Evolutionary conservation across 1,284 basidiomycete genomes (phyloP).

Genomic region (Ustilago tritici): DNA sequence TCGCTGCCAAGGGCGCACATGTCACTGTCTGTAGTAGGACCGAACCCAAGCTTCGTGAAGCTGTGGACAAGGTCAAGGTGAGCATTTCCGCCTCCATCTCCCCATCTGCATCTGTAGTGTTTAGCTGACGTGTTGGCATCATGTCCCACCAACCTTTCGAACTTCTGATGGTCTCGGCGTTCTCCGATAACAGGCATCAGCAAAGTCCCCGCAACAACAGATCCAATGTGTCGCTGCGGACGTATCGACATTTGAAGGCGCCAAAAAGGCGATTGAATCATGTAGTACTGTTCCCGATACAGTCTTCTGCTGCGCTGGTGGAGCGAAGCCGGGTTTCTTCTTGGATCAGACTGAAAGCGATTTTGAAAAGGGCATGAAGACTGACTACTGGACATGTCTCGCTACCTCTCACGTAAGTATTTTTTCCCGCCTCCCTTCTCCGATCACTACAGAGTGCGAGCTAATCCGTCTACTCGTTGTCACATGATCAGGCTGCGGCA

Average conservation of each 20-base stretch:
- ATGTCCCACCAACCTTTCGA: background rate
- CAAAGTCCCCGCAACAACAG: slow-evolving; percentile 27
- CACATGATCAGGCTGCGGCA: slow-evolving; percentile 75
- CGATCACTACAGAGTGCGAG: background rate
- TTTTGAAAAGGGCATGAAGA: slow-evolving; percentile 73
- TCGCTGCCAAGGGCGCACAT: slow-evolving; percentile 80
- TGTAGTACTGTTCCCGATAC: slow-evolving; percentile 75
- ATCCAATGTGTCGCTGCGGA: slow-evolving; percentile 58
- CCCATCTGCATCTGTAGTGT: background rate
- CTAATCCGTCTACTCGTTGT: background rate
- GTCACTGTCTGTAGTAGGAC: slow-evolving; percentile 85
- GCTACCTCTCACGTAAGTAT: slow-evolving; percentile 80
- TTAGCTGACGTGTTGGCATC: background rate
- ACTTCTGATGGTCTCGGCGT: background rate
- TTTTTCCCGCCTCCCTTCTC: background rate
- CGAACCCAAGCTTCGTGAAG: slow-evolving; percentile 75
- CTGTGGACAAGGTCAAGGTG: slow-evolving; percentile 77
- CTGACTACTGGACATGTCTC: slow-evolving; percentile 74
- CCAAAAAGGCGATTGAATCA: slow-evolving; percentile 33
- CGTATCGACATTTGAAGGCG: slow-evolving; percentile 62
- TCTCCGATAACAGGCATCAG: slow-evolving; percentile 23
- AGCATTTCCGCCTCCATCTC: background rate
- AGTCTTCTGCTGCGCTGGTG: slow-evolving; percentile 83
- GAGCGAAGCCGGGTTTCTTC: slow-evolving; percentile 78
- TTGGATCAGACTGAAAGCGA: slow-evolving; percentile 77